A percentile compares a stretch with the other conserved stretches of the same genome.
Conservation (phyloP, 768 basidiomycete genomes). For the Roridomyces roridus region DNA sequence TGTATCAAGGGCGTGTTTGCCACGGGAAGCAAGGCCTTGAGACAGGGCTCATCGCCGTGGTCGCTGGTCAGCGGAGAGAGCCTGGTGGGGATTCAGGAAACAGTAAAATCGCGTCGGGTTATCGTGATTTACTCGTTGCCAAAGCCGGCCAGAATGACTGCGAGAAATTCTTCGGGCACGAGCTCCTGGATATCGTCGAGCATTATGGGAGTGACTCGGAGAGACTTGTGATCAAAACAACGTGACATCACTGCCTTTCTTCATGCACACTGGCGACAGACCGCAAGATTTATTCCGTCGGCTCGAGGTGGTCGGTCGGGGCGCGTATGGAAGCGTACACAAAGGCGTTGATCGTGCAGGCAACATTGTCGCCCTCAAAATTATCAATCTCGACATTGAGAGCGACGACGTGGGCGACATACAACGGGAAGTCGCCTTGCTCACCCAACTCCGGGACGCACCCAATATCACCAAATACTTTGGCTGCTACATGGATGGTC, state of each 20-base stretch:
- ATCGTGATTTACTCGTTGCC: slow-evolving; percentile 78
- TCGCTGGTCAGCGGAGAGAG: slow-evolving; percentile 77
- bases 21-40: slow-evolving; percentile 88
- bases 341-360: slow-evolving; percentile 87
- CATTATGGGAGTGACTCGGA: background rate
- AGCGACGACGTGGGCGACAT: slow-evolving; percentile 98
- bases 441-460: slow-evolving; percentile 88
- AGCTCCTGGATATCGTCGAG: slow-evolving; percentile 39
- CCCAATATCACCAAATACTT: slow-evolving; percentile 95
- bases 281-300: slow-evolving; percentile 79
- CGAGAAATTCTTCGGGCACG: slow-evolving; percentile 80
- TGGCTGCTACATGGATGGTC: slow-evolving; percentile 94
- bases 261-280: too few species aligned
- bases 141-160: slow-evolving; percentile 88
- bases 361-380: slow-evolving; percentile 94
- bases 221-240: too few species aligned
- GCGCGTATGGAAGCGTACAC: slow-evolving; percentile 95
- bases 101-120: background rate
- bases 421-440: slow-evolving; percentile 92
- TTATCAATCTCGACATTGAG: slow-evolving; percentile 96
- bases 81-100: slow-evolving; percentile 42
- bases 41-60: slow-evolving; percentile 81
- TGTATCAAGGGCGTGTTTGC: slow-evolving; percentile 90
- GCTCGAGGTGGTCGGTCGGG: slow-evolving; percentile 93
- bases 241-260: too few species aligned